Evolutionary conservation across 1,284 basidiomycete genomes (phyloP).

Genomic region (Baeospora myosura): DNA sequence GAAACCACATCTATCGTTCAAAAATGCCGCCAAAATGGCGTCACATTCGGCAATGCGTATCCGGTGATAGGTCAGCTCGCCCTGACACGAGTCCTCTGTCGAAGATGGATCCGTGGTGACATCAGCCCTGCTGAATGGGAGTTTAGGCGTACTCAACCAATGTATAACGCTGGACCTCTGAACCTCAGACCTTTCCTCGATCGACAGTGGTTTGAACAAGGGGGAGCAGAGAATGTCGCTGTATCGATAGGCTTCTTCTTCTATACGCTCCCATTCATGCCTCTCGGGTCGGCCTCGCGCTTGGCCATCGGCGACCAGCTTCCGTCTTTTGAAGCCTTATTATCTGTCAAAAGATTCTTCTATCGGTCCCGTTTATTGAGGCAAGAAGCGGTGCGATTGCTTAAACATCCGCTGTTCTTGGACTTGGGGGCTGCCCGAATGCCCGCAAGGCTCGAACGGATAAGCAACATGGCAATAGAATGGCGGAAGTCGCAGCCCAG

Average conservation of each 20-base stretch:
- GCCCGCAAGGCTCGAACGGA: conserved; percentile 13
- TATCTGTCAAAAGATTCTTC: conserved; percentile 40
- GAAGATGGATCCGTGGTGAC: conserved; percentile 28
- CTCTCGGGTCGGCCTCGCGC: conserved; percentile 28
- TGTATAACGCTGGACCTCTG: conserved; percentile 40
- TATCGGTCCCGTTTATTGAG: conserved; percentile 33
- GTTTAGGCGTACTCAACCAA: conserved; percentile 42
- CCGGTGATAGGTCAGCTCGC: conserved; percentile 49
- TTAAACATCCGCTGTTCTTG: conserved; percentile 41
- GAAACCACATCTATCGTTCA: conserved; percentile 23
- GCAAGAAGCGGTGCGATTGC: conserved; percentile 25
- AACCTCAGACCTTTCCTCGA: conserved; percentile 49
- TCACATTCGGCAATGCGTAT: conserved; percentile 48
- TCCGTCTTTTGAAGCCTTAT: conserved; percentile 33
- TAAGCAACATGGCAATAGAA: not conserved
- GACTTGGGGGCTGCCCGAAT: conserved; percentile 31
- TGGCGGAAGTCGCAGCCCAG: no score
- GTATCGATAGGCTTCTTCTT: conserved; percentile 38
- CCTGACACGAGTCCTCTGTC: conserved; percentile 42
- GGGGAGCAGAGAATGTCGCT: conserved; percentile 37
- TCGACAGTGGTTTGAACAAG: conserved; percentile 35
- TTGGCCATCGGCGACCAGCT: conserved; percentile 26
- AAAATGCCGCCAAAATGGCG: conserved; percentile 31
- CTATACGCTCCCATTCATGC: conserved; percentile 44
- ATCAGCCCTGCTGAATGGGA: conserved; percentile 48